Base-by-base conservation (phyloP, 306 rosid genomes). In the Citrullus amarus region DNA sequence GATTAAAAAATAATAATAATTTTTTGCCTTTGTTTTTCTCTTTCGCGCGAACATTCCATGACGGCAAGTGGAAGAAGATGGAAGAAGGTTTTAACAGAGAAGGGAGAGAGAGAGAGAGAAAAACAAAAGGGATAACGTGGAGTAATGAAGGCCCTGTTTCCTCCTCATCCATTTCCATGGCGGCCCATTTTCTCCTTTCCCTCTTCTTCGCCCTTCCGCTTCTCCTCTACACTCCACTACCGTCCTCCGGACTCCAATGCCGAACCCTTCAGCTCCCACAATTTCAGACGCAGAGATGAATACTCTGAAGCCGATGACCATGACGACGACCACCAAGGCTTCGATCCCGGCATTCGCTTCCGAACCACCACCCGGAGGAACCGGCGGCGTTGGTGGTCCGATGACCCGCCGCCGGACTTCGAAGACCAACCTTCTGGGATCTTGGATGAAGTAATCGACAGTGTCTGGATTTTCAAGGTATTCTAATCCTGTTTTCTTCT, bases 231-330 rank as follows among this genome's bases (percentile, higher is more conserved):
- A 66, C 59, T 83, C 78, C 83, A 80, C 55, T 87, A 83, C 88
- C 96, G 91, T 1, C 95, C 92, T 59, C 91, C 92, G 93, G 92
- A 92, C 53, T 89, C 97, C 76, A 92, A 87, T 73, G 92, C 93
- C 44, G 95, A 90, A 78, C 54, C 96, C 81, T 71, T 86, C 36
- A 84, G 84, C 9, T 85, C 91, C 48, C 80, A 86, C 25, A 87
- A 83, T 38, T 93, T 82, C 81, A 78, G 80, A 77, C 85, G 74
- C 81, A 80, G 70, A n/a, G 56, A 63, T 6, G 11, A 13, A 30
- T 41, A 48, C 15, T 48, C 46, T 13, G 81, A 79, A 15, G 78
- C 75, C 6, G 68, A 83, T 9, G 82, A 61, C 0, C 82, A 79
- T 9, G 79, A 79, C 1, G 83, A 80, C 1, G 84, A 82, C 2